These are phyloP conservation scores for Ogataea degrootiae DNA, from an alignment of 805 yeast species.

Conservation along the genomic window DNA sequence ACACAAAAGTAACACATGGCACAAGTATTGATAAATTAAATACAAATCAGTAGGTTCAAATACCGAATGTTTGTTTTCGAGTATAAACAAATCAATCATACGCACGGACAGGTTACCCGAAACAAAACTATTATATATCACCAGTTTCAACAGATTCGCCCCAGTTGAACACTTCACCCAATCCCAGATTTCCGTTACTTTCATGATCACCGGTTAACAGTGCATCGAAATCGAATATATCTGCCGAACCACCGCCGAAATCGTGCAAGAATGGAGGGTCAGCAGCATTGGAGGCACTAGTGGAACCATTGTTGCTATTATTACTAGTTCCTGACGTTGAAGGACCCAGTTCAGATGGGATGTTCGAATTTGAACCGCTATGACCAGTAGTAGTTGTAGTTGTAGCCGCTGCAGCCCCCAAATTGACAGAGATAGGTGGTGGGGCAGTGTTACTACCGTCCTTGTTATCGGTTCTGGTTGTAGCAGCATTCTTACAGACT, in stretches of 20 bases:
- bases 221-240: slow-evolving; percentile 40
- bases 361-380: background rate
- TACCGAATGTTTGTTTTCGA: background rate
- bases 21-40: background rate
- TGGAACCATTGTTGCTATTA: background rate
- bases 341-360: too few relatives aligned
- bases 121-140: slow-evolving; percentile 16
- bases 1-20: background rate
- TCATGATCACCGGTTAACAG: slow-evolving; percentile 38
- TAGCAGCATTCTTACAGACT: background rate
- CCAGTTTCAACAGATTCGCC: slow-evolving; percentile 39
- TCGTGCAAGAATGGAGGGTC: slow-evolving; percentile 21
- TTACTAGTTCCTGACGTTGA: background rate
- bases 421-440: background rate
- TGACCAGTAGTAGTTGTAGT: background rate
- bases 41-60: background rate
- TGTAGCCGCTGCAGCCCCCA: background rate
- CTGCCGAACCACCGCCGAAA: slow-evolving; percentile 33
- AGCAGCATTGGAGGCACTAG: slow-evolving; percentile 11
- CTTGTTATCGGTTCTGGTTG: background rate
- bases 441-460: slow-evolving; percentile 1
- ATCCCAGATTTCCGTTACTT: slow-evolving; percentile 30
- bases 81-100: background rate
- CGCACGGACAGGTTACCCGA: background rate
- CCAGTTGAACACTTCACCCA: slow-evolving; percentile 34